Evolutionary conservation across 176 grass and related monocot species (phyloP).

Genomic region (Poa pratensis): DNA sequence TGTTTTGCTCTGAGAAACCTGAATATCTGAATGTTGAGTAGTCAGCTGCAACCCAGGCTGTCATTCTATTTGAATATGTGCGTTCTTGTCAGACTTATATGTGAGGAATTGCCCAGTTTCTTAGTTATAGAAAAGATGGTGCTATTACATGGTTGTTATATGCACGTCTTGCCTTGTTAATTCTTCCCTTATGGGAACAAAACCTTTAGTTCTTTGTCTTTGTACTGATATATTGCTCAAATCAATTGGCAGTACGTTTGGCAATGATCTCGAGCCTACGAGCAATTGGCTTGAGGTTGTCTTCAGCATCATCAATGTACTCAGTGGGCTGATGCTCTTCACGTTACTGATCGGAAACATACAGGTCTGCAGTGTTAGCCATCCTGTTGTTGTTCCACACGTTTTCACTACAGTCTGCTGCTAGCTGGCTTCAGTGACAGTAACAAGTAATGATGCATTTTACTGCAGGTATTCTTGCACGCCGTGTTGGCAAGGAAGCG

Average conservation of each 20-base stretch:
- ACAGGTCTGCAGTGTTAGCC: constrained; percentile 61
- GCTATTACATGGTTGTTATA: background rate
- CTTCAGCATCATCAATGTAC: constrained; percentile 83
- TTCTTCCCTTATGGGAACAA: background rate
- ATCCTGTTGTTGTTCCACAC: background rate
- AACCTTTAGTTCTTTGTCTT: background rate
- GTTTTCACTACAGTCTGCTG: background rate
- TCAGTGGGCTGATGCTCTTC: constrained; percentile 98
- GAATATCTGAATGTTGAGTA: background rate
- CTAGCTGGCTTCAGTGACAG: background rate
- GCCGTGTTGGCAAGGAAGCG: constrained; percentile 87
- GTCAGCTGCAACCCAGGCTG: background rate
- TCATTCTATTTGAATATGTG: background rate
- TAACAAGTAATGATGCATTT: background rate
- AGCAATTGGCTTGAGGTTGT: constrained; percentile 91
- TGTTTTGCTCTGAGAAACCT: background rate
- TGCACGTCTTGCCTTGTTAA: background rate
- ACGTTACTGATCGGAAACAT: constrained; percentile 97
- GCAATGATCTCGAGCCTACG: constrained; percentile 93
- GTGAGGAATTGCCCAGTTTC: background rate
- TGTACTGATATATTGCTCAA: background rate
- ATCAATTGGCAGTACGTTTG: constrained; percentile 70
- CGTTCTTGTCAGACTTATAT: background rate
- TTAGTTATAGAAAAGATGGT: background rate
- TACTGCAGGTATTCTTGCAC: constrained; percentile 82